Percentiles rank a stretch among this genome's conserved stretches.
Evolutionary conservation across 306 rosid species (phyloP).

Genomic region (Rosa chinensis): DNA sequence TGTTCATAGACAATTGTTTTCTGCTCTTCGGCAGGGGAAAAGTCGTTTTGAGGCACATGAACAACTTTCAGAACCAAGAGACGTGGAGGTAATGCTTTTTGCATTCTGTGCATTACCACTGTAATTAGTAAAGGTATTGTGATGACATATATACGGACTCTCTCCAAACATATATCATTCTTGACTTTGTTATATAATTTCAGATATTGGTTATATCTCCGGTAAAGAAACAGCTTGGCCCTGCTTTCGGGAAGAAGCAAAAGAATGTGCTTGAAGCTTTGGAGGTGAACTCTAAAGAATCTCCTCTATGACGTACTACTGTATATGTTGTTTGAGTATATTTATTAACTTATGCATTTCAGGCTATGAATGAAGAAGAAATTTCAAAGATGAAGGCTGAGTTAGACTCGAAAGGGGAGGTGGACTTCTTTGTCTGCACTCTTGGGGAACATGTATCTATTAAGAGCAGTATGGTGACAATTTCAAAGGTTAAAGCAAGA

Average conservation of each 20-base stretch:
- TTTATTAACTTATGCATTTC: slow-evolving; percentile 16
- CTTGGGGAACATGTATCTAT: slow-evolving; percentile 62
- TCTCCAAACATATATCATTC: background rate
- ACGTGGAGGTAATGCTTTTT: slow-evolving; percentile 69
- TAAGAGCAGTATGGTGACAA: slow-evolving; percentile 68
- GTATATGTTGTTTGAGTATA: slow-evolving; percentile 11
- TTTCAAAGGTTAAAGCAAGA: slow-evolving; percentile 71
- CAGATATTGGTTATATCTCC: slow-evolving; percentile 85
- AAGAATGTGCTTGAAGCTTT: slow-evolving; percentile 81
- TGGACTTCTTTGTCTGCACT: slow-evolving; percentile 68
- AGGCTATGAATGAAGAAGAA: slow-evolving; percentile 88
- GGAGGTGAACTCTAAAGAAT: slow-evolving; percentile 51
- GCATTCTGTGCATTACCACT: background rate
- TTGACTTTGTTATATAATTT: slow-evolving; percentile 29
- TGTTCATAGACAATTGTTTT: slow-evolving; percentile 12
- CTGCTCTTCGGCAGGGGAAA: slow-evolving; percentile 64
- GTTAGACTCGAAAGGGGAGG: slow-evolving; percentile 72
- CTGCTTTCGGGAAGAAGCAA: slow-evolving; percentile 71
- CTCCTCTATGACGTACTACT: background rate
- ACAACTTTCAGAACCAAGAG: slow-evolving; percentile 76
- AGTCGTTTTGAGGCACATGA: slow-evolving; percentile 74
- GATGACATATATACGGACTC: background rate
- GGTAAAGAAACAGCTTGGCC: slow-evolving; percentile 73
- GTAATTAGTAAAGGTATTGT: slow-evolving; percentile 4
- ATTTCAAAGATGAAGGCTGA: slow-evolving; percentile 70